Evolutionary conservation across 164 flowering plant genomes (phyloP).

Genomic region (Sextonia rubra): DNA sequence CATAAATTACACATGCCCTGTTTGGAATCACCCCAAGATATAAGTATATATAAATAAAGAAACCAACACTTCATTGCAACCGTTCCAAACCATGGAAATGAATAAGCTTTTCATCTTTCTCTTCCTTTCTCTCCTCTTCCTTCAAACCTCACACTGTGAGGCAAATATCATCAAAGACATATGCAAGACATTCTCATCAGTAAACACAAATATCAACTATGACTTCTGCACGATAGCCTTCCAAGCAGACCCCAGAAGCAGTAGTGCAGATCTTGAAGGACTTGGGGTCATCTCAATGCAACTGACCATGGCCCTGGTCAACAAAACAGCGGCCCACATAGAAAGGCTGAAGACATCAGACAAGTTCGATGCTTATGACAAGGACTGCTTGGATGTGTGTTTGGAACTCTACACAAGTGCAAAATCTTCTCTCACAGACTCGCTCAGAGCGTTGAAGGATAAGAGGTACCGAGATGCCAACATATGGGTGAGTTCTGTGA

Average conservation of each 20-base stretch:
- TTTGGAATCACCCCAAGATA: no score
- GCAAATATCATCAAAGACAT: slow-evolving; percentile 13
- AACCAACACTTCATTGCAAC: no score
- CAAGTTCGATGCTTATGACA: not conserved
- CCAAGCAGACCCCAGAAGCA: slow-evolving; percentile 12
- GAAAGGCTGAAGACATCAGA: slow-evolving; percentile 12
- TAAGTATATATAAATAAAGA: no score
- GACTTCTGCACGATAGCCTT: slow-evolving; percentile 24
- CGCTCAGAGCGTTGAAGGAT: slow-evolving; percentile 18
- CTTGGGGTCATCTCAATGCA: slow-evolving; percentile 21
- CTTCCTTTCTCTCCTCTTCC: no score
- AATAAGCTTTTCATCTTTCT: no score
- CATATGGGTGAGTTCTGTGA: slow-evolving; percentile 25
- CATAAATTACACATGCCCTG: no score
- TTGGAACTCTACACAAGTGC: slow-evolving; percentile 32
- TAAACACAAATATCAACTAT: no score
- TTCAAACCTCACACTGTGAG: no score
- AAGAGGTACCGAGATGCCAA: slow-evolving; percentile 14
- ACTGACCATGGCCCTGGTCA: slow-evolving; percentile 22
- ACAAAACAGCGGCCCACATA: slow-evolving; percentile 10
- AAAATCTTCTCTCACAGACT: slow-evolving; percentile 13
- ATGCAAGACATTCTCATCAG: no score
- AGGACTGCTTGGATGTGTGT: not conserved
- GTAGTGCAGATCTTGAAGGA: slow-evolving; percentile 14
- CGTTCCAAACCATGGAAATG: no score